These are phyloP conservation scores for Fraxinus cuspidata DNA, from an alignment of 257 asterid genomes.

Conservation along the genomic window DNA sequence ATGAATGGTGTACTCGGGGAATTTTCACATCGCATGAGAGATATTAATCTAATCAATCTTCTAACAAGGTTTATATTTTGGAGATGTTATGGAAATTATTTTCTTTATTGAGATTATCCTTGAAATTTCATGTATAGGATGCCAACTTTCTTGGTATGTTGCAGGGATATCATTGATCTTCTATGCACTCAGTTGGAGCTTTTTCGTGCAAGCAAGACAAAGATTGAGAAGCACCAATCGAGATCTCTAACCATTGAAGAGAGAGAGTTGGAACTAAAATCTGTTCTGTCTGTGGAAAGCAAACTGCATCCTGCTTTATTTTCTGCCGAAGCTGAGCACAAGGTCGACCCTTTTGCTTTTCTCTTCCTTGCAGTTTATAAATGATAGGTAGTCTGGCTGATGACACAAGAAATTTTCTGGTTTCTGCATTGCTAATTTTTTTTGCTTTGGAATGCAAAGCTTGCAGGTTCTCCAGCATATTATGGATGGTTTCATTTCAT, in stretches of 20 bases:
- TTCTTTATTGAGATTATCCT: constrained; percentile 16
- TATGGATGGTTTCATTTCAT: constrained; percentile 78
- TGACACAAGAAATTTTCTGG: constrained; percentile 12
- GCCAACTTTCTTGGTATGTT: constrained; percentile 32
- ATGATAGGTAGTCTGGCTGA: neutral
- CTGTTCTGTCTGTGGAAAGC: constrained; percentile 75
- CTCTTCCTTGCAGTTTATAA: constrained; percentile 15
- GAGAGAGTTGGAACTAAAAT: constrained; percentile 67
- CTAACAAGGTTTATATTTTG: constrained; percentile 66
- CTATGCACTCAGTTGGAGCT: constrained; percentile 72
- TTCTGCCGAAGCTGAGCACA: constrained; percentile 98
- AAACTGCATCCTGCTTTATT: constrained; percentile 88
- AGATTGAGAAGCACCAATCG: constrained; percentile 59
- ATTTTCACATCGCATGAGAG: constrained; percentile 80
- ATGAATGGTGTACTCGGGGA: constrained; percentile 86
- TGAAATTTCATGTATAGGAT: constrained; percentile 24
- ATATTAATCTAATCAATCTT: constrained; percentile 80
- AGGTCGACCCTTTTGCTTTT: constrained; percentile 51
- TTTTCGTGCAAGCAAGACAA: constrained; percentile 66
- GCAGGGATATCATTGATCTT: constrained; percentile 75
- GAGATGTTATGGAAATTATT: constrained; percentile 27
- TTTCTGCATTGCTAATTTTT: constrained; percentile 25
- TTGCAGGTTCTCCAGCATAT: constrained; percentile 96
- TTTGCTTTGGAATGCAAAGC: constrained; percentile 24
- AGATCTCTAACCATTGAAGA: constrained; percentile 63